Base-by-base conservation (phyloP, 495 filamentous ascomycete genomes). In the Trichocladium uniseriatum region DNA sequence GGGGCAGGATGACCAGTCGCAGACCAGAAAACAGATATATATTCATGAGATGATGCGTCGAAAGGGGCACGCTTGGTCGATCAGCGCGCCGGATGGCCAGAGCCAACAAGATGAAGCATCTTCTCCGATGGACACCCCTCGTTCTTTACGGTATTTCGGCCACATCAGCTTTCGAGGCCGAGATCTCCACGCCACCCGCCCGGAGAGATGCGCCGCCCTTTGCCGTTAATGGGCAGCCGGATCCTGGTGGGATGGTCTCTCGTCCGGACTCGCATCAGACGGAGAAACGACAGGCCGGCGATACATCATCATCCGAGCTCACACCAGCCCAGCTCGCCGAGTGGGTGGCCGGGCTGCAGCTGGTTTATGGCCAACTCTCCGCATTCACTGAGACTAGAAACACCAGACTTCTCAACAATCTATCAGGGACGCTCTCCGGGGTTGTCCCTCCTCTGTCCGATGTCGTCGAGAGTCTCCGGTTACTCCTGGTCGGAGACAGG, bases 71-170 rank as follows among this genome's bases (percentile, higher is more conserved):
- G 38, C 31, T 6, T 21, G 31, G 16, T n/a, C 28, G 10, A 43
- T 19, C 45, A 51, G n/a, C 20, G 41, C 24, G 48, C 27, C 48
- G 29, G 27, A 36, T n/a, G 48, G 48, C 43, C 43, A 29, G 32
- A 18, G 29, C 10, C 43, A 51, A 38, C 16, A n/a, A n/a, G n/a
- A 51, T 55, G 43, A 51, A 44, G 46, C 38, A 15, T 28, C 15
- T 51, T 9, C 5, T 38, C 34, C 19, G 48, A 6, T 32, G 11
- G 13, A 38, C 34, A 7, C 24, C 43, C 18, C n/a, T 55, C 24
- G 22, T 41, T 10, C 38, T 55, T 8, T 36, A 11, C 14, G 48
- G 48, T 15, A 21, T 51, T 24, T 29, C 48, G 35, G 48, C 40
- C 21, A 22, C 42, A 16, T 16, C 38, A n/a, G 39, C 43, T 31